Evolutionary conservation across 164 flowering plant species (phyloP), one percentile per base, ranked within the genome.

Genomic region (Tetrastigma voinierianum): DNA sequence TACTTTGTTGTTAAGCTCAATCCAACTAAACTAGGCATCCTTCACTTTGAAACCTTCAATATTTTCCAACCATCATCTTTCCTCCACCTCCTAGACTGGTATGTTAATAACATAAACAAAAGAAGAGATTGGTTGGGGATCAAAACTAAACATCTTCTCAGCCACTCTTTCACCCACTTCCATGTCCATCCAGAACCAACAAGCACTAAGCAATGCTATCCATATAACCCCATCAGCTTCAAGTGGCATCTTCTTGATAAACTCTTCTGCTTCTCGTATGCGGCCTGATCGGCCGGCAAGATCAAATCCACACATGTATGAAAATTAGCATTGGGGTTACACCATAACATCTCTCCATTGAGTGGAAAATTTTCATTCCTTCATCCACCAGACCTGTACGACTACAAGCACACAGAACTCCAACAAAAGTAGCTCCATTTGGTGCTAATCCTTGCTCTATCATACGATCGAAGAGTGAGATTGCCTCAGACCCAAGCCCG

Each of bases 1-100:
- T 64, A 75, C 70, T 53, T 23, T 68, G 64, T 72, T 80, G 67
- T 83, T 76, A 49, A 87, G 71, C 70, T 87, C 84, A 60, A 89
- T 75, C 92, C 90, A 89, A 74, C 92, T 86, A 68, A 82, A 84
- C 10, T 89, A 93, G 25, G 90, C 90, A 62, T 78, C 88, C 79
- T 88, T 90, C 69, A 74, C 75, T 43, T 77, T 79, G 76, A 76
- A 71, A 21, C 65, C 68, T 57, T 73, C 82, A 92, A 64, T 44
- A 19, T 62, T 69, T 76, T 78, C 68, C 91, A 56, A 81, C 72
- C 53, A 65, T 63, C 74, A 72, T 72, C 67, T 82, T 84, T 76
- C 20, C 67, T 80, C 94, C 93, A 90, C 60, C 59, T 82, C 7
- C 95, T 44, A 73, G 66, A 16, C 73, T 66, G 16, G 91, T 15